Evolutionary conservation across 2,329 filamentous ascomycete species (phyloP).

Genomic region (Tolypocladium album): DNA sequence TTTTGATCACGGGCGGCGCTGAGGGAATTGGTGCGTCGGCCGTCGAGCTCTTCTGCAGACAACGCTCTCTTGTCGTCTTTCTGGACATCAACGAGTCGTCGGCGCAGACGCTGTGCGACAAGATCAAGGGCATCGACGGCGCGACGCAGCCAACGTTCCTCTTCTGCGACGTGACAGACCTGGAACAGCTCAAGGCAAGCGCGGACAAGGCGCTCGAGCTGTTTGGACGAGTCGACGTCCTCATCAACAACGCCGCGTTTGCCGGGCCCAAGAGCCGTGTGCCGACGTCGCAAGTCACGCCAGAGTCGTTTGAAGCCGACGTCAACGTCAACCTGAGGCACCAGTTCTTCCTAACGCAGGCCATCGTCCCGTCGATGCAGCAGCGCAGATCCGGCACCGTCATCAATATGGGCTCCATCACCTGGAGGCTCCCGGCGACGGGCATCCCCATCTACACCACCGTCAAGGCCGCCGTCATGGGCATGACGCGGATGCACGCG

Average conservation of each 20-base stretch:
- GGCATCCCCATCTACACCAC: constrained; percentile 35
- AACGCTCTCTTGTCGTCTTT: constrained; percentile 33
- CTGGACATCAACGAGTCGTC: constrained; percentile 26
- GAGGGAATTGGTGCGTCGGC: constrained; percentile 34
- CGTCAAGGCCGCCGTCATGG: constrained; percentile 44
- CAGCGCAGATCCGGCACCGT: constrained; percentile 32
- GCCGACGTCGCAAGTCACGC: constrained; percentile 23
- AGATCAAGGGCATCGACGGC: constrained; percentile 6
- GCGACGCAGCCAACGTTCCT: constrained; percentile 22
- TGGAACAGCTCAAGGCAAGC: constrained; percentile 19
- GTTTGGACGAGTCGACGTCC: constrained; percentile 50
- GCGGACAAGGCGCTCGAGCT: constrained; percentile 19
- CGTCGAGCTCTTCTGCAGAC: constrained; percentile 31
- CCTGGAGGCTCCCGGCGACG: constrained; percentile 30
- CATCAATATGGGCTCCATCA: constrained; percentile 43
- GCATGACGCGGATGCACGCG: constrained; percentile 43
- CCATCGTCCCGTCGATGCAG: constrained; percentile 51
- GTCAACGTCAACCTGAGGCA: constrained; percentile 34
- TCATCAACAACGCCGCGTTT: constrained; percentile 72
- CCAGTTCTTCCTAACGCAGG: constrained; percentile 59
- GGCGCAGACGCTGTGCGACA: constrained; percentile 18
- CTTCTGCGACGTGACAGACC: constrained; percentile 30
- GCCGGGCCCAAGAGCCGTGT: constrained; percentile 12
- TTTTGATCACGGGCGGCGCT: constrained; percentile 35
- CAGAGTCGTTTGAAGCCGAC: constrained; percentile 29